Evolutionary conservation across 2,329 filamentous ascomycete species (phyloP).

Genomic region (Fusarium keratoplasticum): DNA sequence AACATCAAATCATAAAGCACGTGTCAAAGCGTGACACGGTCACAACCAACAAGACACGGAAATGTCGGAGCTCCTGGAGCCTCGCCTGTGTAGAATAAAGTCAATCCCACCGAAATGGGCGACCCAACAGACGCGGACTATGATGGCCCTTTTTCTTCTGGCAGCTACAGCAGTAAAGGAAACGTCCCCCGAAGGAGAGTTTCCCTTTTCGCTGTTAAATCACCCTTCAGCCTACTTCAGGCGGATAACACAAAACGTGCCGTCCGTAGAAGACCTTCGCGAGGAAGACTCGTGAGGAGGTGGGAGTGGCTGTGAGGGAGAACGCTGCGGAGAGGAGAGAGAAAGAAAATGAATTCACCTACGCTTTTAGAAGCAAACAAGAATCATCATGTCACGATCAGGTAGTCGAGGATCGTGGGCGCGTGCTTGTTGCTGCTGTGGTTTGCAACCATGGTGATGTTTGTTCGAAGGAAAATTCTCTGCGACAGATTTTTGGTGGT

Average conservation of each 20-base stretch:
- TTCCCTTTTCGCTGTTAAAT: constrained; percentile 13
- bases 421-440: background rate
- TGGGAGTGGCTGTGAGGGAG: constrained; percentile 48
- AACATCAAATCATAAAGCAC: background rate
- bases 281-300: constrained; percentile 49
- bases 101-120: constrained; percentile 28
- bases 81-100: constrained; percentile 58
- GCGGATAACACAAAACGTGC: constrained; percentile 51
- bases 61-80: constrained; percentile 64
- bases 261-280: constrained; percentile 50
- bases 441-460: background rate
- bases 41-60: background rate
- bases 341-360: constrained; percentile 7
- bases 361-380: background rate
- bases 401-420: background rate
- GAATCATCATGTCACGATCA: background rate
- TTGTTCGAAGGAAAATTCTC: constrained; percentile 22
- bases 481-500: constrained; percentile 18
- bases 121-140: constrained; percentile 61
- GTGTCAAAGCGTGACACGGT: background rate
- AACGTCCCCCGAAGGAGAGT: constrained; percentile 8
- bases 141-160: constrained; percentile 63
- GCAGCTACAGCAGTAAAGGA: constrained; percentile 50
- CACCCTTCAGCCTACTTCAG: constrained; percentile 51
- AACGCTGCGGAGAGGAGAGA: constrained; percentile 39